Percentiles rank a stretch among this genome's conserved stretches.
These are phyloP conservation scores for Dictyostelium brefeldianum DNA, from an alignment of 78 protist genomes.

Conservation along the genomic window DNA sequence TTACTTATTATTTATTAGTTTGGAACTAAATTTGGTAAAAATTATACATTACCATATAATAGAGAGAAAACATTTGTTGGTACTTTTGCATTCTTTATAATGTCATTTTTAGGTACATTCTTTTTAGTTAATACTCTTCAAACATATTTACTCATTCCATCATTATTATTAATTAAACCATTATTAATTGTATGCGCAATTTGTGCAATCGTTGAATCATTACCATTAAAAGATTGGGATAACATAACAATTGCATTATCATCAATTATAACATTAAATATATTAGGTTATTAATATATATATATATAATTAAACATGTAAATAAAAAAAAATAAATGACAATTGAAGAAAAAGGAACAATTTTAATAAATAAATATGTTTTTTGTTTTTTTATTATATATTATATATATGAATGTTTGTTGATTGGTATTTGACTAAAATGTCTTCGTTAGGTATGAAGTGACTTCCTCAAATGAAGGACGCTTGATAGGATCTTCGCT, in stretches of 20 bases:
- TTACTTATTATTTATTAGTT: not conserved
- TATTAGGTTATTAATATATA: conserved; percentile 29
- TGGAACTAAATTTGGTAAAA: conserved; percentile 10
- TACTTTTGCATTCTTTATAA: conserved; percentile 26
- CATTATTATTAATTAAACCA: conserved; percentile 9
- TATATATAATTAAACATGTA: not conserved
- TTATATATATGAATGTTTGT: not conserved
- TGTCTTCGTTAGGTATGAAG: conserved; percentile 65
- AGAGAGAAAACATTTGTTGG: conserved; percentile 50
- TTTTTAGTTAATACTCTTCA: not conserved
- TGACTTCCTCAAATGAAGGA: conserved; percentile 72
- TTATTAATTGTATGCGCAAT: not conserved
- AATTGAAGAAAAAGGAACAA: not conserved
- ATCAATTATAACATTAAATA: not conserved
- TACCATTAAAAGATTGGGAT: conserved; percentile 77
- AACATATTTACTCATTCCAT: not conserved
- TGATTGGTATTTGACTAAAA: conserved; percentile 3
- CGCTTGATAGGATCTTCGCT: conserved; percentile 75
- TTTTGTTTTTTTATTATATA: no score
- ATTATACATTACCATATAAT: conserved; percentile 49
- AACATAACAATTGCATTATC: conserved; percentile 56
- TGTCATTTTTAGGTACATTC: conserved; percentile 30
- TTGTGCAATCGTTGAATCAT: conserved; percentile 49
- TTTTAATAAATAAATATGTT: no score
- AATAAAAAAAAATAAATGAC: not conserved